These are phyloP conservation scores for Malus hybrid DNA, from an alignment of 331 rosid genomes.

Conservation along the genomic window DNA sequence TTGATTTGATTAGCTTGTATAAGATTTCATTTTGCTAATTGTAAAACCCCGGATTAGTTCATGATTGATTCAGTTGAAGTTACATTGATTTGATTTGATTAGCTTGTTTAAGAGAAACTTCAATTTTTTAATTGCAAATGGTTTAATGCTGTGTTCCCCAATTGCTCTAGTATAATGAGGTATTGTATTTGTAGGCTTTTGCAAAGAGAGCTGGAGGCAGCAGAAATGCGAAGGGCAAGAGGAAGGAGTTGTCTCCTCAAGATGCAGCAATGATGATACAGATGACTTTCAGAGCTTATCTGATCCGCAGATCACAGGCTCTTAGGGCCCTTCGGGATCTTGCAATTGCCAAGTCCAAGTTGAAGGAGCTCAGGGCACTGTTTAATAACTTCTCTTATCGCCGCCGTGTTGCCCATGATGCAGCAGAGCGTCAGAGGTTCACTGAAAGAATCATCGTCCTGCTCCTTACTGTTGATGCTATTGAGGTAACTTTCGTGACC, in stretches of 20 bases:
- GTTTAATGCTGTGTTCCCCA: not conserved
- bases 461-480: slow-evolving; percentile 84
- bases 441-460: slow-evolving; percentile 80
- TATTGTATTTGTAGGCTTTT: slow-evolving; percentile 47
- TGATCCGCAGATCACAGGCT: slow-evolving; percentile 71
- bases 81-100: too few relatives aligned
- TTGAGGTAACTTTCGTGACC: slow-evolving; percentile 41
- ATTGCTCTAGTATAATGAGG: not conserved
- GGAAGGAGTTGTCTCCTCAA: slow-evolving; percentile 77
- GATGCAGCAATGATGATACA: slow-evolving; percentile 85
- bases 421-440: slow-evolving; percentile 74
- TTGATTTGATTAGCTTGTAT: too few relatives aligned
- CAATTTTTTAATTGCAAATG: too few relatives aligned
- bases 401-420: slow-evolving; percentile 46
- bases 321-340: slow-evolving; percentile 80
- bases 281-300: slow-evolving; percentile 58
- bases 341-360: slow-evolving; percentile 73
- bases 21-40: too few relatives aligned
- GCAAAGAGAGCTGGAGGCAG: slow-evolving; percentile 55
- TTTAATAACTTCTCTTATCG: slow-evolving; percentile 71
- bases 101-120: too few relatives aligned
- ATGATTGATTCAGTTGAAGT: too few relatives aligned
- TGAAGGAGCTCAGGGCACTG: slow-evolving; percentile 67
- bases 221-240: slow-evolving; percentile 54
- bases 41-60: too few relatives aligned